These are phyloP conservation scores for Melanogaster broomeanus DNA, from an alignment of 768 basidiomycete genomes.

Conservation along the genomic window DNA sequence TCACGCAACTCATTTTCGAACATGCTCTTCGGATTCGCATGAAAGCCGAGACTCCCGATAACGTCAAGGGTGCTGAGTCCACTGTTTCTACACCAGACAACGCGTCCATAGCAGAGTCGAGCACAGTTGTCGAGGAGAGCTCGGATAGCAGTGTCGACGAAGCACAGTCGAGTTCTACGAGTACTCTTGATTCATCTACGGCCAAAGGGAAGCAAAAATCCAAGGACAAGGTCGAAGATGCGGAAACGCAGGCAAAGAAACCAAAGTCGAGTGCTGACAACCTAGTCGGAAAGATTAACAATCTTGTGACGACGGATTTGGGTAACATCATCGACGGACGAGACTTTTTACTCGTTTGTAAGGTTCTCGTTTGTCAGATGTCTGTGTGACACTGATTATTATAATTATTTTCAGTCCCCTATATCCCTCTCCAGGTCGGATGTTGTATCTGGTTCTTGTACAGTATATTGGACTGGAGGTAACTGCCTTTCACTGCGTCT, in stretches of 20 bases:
- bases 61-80: slow-evolving; percentile 1
- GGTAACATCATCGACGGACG: slow-evolving; percentile 16
- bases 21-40: slow-evolving; percentile 60
- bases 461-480: slow-evolving; percentile 47
- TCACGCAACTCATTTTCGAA: slow-evolving; percentile 56
- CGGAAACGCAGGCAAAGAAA: not conserved
- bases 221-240: not conserved
- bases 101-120: slow-evolving; percentile 10
- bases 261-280: slow-evolving; percentile 38
- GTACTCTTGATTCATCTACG: not conserved
- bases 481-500: not conserved
- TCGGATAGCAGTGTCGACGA: slow-evolving; percentile 4
- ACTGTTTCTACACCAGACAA: slow-evolving; percentile 8
- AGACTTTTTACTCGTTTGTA: slow-evolving; percentile 15
- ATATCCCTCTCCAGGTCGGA: slow-evolving; percentile 9
- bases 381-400: too few relatives aligned
- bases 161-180: not conserved
- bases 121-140: slow-evolving; percentile 11
- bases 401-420: slow-evolving; percentile 4
- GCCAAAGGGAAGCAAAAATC: slow-evolving; percentile 3
- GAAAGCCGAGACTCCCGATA: slow-evolving; percentile 17
- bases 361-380: not conserved
- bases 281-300: slow-evolving; percentile 76
- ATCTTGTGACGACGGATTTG: slow-evolving; percentile 57
- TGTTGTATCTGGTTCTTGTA: slow-evolving; percentile 47